Base-by-base conservation (phyloP, 345 rosid species). In the Euclidium syriacum region DNA sequence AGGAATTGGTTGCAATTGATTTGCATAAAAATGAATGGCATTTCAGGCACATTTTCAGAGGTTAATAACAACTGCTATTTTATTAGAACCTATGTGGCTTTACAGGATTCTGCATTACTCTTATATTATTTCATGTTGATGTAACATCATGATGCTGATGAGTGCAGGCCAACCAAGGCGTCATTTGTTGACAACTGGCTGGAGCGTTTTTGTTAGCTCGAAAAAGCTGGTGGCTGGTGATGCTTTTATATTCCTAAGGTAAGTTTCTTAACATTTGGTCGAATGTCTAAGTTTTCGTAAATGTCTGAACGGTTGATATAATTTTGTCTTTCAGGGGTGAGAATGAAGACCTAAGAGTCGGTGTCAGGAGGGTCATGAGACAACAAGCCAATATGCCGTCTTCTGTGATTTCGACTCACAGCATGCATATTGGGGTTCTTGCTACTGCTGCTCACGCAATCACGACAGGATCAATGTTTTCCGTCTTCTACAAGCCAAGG, bases 371-470 rank as follows among this genome's bases (percentile, higher is more conserved):
- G 78, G 72, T 76, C 30, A 83, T 85, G 90, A 81, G 96, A 68
- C 91, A 85, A 38, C 91, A 81, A 42, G 69, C 73, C n/a, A 88
- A 76, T 55, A 80, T 83, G 87, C 89, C 91, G 67, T 85, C 95
- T 41, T 85, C 89, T 70, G 91, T 85, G 61, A 85, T 85, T 67
- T 85, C 96, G 40, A 83, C 89, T 73, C 96, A 88, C 41, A 85
- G 96, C 72, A 88, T 88, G 96, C 96, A 85, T 77, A 84, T 88
- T 30, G 96, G 96, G 29, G 91, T 88, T 65, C 91, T 88, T 66
- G 89, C 91, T 41, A 88, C 91, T 58, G 91, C 91, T 53, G 85
- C 96, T 64, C 92, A 88, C 76, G 92, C 96, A 68, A 80, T 85
- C 41, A 33, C 78, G 0, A 83, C 92, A 7, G 78, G 84, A 75